Percentiles rank a stretch among this genome's conserved stretches.
These are phyloP conservation scores for Arctium lappa DNA, from an alignment of 129 eudicot species.

Conservation along the genomic window DNA sequence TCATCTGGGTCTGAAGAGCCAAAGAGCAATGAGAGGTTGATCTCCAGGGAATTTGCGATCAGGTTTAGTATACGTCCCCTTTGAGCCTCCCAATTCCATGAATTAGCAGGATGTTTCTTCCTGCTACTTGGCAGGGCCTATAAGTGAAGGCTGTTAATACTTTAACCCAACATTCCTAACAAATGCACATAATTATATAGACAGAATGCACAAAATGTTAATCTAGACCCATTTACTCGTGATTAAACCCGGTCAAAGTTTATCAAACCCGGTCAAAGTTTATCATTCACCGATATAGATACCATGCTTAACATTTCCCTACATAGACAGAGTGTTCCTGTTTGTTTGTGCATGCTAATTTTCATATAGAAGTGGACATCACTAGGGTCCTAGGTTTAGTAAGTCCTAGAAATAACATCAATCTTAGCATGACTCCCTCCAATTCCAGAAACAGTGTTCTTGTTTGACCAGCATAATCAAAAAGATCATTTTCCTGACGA, in stretches of 20 bases:
- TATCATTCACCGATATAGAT: not conserved
- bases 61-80: constrained; percentile 69
- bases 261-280: not conserved
- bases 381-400: not conserved
- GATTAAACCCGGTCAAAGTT: not conserved
- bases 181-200: not conserved
- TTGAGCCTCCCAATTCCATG: constrained; percentile 95
- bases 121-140: constrained; percentile 59
- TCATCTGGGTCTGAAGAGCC: constrained; percentile 95
- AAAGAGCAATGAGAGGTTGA: constrained; percentile 84
- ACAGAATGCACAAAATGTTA: not conserved
- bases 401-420: constrained; percentile 5
- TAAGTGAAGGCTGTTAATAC: not conserved
- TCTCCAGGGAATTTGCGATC: constrained; percentile 87
- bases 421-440: constrained; percentile 7
- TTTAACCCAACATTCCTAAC: not conserved
- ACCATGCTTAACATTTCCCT: not conserved
- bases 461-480: not conserved
- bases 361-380: not conserved
- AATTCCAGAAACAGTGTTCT: not conserved
- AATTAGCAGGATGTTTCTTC: constrained; percentile 60
- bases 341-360: not conserved
- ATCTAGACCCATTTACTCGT: not conserved
- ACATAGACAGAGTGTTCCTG: not conserved
- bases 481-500: not conserved